These are phyloP conservation scores for Macroventuria anomochaeta DNA, from an alignment of 2,329 filamentous ascomycete genomes.

Conservation along the genomic window DNA sequence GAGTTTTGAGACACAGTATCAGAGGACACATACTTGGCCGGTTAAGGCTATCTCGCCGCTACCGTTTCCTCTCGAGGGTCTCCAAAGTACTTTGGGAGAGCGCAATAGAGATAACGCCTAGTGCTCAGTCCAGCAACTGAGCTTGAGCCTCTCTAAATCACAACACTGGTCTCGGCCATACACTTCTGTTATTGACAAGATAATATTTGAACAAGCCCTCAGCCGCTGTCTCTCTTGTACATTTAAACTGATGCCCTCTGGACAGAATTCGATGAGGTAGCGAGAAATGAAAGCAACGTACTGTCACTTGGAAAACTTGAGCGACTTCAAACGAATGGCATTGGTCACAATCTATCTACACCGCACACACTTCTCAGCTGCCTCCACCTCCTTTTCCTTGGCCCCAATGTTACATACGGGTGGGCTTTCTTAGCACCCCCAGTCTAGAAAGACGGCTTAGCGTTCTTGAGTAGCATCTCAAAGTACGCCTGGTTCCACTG, in stretches of 20 bases:
- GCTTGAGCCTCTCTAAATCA: no score
- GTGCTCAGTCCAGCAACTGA: no score
- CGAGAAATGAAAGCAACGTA: no score
- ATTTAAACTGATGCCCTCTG: no score
- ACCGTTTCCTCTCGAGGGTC: neutral
- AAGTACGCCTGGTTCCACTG: slow-evolving; percentile 66
- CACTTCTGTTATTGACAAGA: no score
- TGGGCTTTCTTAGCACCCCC: no score
- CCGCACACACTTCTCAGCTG: neutral
- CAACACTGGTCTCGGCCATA: no score
- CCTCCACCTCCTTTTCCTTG: no score
- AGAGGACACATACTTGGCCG: neutral
- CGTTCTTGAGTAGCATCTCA: slow-evolving; percentile 47
- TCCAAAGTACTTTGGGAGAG: neutral
- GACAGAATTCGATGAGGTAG: no score
- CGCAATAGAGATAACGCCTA: neutral
- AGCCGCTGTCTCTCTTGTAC: no score
- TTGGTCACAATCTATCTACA: neutral
- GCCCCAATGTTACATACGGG: slow-evolving; percentile 20
- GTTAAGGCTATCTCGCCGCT: slow-evolving; percentile 3
- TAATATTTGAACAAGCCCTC: no score
- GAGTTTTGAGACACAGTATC: slow-evolving; percentile 1
- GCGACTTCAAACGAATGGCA: slow-evolving; percentile 1
- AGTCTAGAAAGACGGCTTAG: slow-evolving; percentile 45
- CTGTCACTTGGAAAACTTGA: no score